Evolutionary conservation across 2,329 filamentous ascomycete genomes (phyloP).

Genomic region (Cladosporium sp.): DNA sequence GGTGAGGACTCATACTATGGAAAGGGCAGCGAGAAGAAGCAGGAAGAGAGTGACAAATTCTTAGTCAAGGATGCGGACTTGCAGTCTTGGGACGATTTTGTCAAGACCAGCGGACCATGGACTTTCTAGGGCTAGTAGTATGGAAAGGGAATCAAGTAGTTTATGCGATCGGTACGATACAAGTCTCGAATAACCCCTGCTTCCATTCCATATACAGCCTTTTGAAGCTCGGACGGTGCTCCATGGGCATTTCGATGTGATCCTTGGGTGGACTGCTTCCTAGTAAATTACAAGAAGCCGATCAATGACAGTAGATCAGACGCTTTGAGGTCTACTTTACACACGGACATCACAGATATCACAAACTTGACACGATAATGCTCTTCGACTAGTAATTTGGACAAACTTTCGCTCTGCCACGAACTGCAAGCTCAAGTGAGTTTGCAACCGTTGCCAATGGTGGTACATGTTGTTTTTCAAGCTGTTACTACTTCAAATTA

Average conservation of each 20-base stretch:
- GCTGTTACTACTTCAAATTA: neutral
- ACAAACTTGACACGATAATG: neutral
- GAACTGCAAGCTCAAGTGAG: neutral
- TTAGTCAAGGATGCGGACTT: constrained; percentile 29
- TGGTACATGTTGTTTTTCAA: neutral
- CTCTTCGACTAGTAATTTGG: neutral
- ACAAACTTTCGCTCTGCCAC: neutral
- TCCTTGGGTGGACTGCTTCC: neutral
- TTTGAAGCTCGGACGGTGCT: neutral
- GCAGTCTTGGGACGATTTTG: constrained; percentile 27
- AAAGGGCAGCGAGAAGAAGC: constrained; percentile 32
- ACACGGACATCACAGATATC: neutral
- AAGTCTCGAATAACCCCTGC: neutral
- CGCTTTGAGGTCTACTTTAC: neutral
- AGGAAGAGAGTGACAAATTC: constrained; percentile 32
- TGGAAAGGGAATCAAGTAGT: neutral
- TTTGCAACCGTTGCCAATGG: neutral
- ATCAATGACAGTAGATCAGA: neutral
- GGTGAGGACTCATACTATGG: constrained; percentile 35
- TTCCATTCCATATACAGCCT: too few relatives aligned
- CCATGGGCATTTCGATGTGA: neutral
- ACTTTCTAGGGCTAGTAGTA: constrained; percentile 1
- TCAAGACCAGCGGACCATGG: constrained; percentile 26
- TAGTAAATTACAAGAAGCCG: neutral
- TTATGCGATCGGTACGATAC: neutral